phyloP scores from a whole-genome alignment of 192 early-diverging fungal genomes.

The Powellomyces hirtus region DNA sequence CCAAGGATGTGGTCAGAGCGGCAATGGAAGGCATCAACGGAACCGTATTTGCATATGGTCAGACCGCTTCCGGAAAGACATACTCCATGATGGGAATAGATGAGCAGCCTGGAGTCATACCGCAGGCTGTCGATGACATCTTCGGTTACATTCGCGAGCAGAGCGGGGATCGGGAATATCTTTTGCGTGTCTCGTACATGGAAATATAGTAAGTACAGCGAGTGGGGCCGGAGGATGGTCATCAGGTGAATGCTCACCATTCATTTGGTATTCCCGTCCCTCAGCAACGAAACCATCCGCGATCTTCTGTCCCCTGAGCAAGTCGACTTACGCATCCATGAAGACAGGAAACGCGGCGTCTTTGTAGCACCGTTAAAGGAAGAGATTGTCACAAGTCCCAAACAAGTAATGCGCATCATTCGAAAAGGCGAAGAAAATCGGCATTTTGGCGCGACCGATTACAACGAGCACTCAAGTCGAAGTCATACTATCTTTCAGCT shows the following conservation, averaged over 20 bases:
- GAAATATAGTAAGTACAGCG: slow-evolving; percentile 99
- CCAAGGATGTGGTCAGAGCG: slow-evolving; percentile 56
- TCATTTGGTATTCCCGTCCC: not conserved
- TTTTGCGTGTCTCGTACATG: slow-evolving; percentile 93
- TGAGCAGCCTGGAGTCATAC: slow-evolving; percentile 67
- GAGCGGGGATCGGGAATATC: slow-evolving; percentile 71
- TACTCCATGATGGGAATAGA: slow-evolving; percentile 63
- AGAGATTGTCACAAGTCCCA: slow-evolving; percentile 43
- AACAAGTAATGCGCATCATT: slow-evolving; percentile 43
- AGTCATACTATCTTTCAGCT: slow-evolving; percentile 97
- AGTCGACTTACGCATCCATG: slow-evolving; percentile 82
- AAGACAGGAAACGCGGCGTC: slow-evolving; percentile 61
- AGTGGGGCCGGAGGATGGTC: no score
- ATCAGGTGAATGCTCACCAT: slow-evolving; percentile 2
- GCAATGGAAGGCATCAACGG: slow-evolving; percentile 69
- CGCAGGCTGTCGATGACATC: slow-evolving; percentile 63
- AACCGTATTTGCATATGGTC: slow-evolving; percentile 98
- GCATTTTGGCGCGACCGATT: slow-evolving; percentile 86
- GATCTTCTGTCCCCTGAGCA: slow-evolving; percentile 86
- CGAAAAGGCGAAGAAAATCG: slow-evolving; percentile 61
- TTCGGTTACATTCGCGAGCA: slow-evolving; percentile 57
- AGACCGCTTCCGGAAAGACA: slow-evolving; percentile 96
- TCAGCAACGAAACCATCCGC: slow-evolving; percentile 58
- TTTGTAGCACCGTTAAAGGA: slow-evolving; percentile 53
- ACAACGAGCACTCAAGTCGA: slow-evolving; percentile 86